A percentile compares a stretch with the other conserved stretches of the same genome.
phyloP scores from a whole-genome alignment of 441 rosid genomes.

The Isatis lusitanica region DNA sequence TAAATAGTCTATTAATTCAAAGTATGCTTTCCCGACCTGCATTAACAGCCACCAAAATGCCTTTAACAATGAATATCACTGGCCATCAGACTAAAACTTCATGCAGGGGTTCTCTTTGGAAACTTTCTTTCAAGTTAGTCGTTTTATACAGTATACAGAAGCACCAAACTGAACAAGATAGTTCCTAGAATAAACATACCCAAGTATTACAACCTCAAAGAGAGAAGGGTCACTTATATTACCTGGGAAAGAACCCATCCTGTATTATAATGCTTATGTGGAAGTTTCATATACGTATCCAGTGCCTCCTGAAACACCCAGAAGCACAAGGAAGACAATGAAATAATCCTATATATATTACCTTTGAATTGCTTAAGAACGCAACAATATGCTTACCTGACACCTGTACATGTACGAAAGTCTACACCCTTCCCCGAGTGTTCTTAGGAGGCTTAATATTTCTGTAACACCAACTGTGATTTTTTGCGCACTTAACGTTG shows the following conservation, averaged over 20 bases:
- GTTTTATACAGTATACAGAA: background rate
- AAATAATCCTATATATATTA: constrained; percentile 16
- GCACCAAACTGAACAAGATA: constrained; percentile 1
- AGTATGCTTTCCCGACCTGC: constrained; percentile 93
- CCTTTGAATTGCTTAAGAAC: constrained; percentile 19
- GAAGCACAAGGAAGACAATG: constrained; percentile 35
- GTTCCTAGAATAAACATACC: background rate
- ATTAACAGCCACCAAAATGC: constrained; percentile 21
- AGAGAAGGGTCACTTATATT: constrained; percentile 26
- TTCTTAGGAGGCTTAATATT: constrained; percentile 72
- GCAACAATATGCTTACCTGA: constrained; percentile 53
- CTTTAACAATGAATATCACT: background rate
- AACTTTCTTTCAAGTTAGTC: background rate
- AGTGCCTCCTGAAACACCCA: constrained; percentile 74
- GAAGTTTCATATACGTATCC: constrained; percentile 72
- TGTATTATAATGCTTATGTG: constrained; percentile 84
- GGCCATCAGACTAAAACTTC: constrained; percentile 12
- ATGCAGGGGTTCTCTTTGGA: background rate
- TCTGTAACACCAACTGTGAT: constrained; percentile 67
- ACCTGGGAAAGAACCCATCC: constrained; percentile 99
- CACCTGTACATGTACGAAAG: constrained; percentile 82
- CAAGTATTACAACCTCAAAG: constrained; percentile 18
- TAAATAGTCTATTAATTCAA: constrained; percentile 86
- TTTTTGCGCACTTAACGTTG: constrained; percentile 48
- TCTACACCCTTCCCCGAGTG: constrained; percentile 91